Base-by-base conservation (phyloP, 306 rosid genomes). In the Benincasa hispida region DNA sequence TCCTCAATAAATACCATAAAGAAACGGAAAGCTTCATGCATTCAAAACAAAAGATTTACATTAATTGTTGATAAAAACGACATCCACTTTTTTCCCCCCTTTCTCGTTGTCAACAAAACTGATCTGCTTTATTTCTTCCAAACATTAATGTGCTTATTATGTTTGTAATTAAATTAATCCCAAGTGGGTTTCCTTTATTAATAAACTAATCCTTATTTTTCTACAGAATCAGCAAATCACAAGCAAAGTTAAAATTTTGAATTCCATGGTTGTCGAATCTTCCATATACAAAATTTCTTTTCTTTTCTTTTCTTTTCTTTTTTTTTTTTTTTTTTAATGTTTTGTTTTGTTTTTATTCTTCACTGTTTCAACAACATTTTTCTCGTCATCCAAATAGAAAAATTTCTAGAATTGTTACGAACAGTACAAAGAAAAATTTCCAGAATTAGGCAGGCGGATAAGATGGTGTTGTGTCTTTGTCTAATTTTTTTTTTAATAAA, bases 401-500 rank as follows among this genome's bases (percentile, higher is more conserved):
- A 42, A 0, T 42, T 66, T 37, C 73, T 25, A 0, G 12, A 37
- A 66, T 5, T 22, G 21, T 41, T 41, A n/a, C 2, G 11, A 24
- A 67, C 54, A 67, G 74, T 42, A 12, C 10, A 22, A 66, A 66
- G 53, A 35, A 68, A 41, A 9, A 0, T 9, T 41, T 10, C 47
- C 47, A 41, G 47, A 41, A 41, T 41, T 41, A 41, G 47, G 47
- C 47, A 82, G 39, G 69, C 82, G 81, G 87, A 86, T 77, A 87
- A 84, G 87, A 32, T 61, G 79, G 76, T 82, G 78, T 72, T 21
- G 25, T 86, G 86, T 87, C 89, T 47, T 79, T 87, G 84, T 90
- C 90, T 54, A 50, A 53, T 21, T 79, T 22, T 76, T 89, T 88
- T 50, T 66, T 76, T 28, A 45, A 45, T 45, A 45, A 45, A 45